Conservation (phyloP, 805 yeast genomes). For the Saturnispora mendoncae region DNA sequence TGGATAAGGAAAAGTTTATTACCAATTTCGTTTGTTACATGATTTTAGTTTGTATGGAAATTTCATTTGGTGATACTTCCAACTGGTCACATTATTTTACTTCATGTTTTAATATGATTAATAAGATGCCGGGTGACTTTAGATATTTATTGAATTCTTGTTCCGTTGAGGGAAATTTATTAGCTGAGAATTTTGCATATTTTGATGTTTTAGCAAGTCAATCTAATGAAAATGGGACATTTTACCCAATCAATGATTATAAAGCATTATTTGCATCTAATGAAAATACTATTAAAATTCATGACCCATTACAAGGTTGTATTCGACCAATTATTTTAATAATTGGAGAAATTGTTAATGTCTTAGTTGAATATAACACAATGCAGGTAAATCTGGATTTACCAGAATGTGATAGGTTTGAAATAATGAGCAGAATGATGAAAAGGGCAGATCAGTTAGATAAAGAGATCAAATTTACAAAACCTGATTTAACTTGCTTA, state of each 20-base stretch:
- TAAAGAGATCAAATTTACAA: conserved; percentile 13
- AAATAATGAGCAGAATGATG: conserved; percentile 15
- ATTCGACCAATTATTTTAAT: conserved; percentile 30
- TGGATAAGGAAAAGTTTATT: conserved; percentile 19
- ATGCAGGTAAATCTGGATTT: conserved; percentile 16
- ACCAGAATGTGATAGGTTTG: conserved; percentile 19
- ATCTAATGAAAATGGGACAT: conserved; percentile 31
- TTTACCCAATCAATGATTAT: conserved; percentile 29
- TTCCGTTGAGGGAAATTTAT: conserved; percentile 28
- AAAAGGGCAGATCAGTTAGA: conserved; percentile 15
- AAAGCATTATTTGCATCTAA: conserved; percentile 21
- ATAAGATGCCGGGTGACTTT: conserved; percentile 23
- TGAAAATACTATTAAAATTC: conserved; percentile 13
- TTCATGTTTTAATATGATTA: conserved; percentile 21
- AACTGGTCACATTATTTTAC: conserved; percentile 31
- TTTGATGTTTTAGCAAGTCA: conserved; percentile 34
- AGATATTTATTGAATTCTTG: conserved; percentile 23
- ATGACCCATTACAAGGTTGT: conserved; percentile 37
- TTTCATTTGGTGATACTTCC: conserved; percentile 26
- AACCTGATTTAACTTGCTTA: conserved; percentile 18
- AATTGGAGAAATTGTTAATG: conserved; percentile 32
- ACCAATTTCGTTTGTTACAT: conserved; percentile 24
- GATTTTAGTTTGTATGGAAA: conserved; percentile 27
- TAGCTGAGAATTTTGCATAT: conserved; percentile 32
- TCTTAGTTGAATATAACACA: conserved; percentile 19